Conservation (phyloP, 208 protist genomes). For the Baffinella frigidus region DNA sequence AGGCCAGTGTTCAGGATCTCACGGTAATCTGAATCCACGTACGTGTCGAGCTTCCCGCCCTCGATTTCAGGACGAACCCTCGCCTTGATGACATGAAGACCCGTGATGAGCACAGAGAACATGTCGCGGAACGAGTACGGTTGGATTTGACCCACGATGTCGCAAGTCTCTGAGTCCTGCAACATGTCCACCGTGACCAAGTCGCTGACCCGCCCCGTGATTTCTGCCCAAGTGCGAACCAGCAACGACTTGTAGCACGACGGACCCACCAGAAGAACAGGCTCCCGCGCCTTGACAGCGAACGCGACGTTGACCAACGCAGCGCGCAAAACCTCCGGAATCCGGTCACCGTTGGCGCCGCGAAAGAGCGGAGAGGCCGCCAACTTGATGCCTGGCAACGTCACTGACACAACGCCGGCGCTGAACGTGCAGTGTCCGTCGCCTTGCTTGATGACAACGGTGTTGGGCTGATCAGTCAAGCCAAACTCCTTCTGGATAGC, state of each 20-base stretch:
- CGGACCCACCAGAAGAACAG: not conserved
- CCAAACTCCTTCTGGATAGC: not conserved
- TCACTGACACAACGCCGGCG: not conserved
- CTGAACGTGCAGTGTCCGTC: not conserved
- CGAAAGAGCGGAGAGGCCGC: not conserved
- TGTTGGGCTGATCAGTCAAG: too few species aligned
- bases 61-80: too few species aligned
- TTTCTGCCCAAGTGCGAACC: not conserved
- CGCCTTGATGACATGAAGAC: not conserved
- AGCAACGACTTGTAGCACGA: constrained; percentile 13
- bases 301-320: not conserved
- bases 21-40: too few species aligned
- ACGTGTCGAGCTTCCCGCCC: too few species aligned
- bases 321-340: too few species aligned
- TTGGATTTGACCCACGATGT: constrained; percentile 23
- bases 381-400: not conserved
- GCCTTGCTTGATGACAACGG: too few species aligned
- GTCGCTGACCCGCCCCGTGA: not conserved
- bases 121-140: constrained; percentile 2
- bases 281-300: not conserved
- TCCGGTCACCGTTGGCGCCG: too few species aligned
- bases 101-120: not conserved
- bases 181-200: not conserved
- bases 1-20: too few species aligned
- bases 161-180: not conserved